A percentile compares a stretch with the other conserved stretches of the same genome.
Conservation (phyloP, 352 stramenopile species). For the Phytophthora pinifolia region DNA sequence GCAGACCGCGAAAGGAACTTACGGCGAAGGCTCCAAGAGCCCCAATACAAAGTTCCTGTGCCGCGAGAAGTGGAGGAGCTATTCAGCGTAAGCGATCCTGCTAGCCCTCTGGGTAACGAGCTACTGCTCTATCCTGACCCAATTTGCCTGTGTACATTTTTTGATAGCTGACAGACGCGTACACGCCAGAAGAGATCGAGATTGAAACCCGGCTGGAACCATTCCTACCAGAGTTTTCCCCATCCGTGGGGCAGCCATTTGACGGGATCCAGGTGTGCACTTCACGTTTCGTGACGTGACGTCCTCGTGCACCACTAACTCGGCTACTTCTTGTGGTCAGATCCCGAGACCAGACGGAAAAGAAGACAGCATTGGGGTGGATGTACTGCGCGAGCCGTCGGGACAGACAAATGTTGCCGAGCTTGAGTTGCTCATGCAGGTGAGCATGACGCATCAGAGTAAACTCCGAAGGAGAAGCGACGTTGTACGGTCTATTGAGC, state of each 20-base stretch:
- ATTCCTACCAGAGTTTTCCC: slow-evolving; percentile 94
- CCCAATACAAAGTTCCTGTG: slow-evolving; percentile 38
- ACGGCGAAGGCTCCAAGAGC: neutral
- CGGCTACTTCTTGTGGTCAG: slow-evolving; percentile 19
- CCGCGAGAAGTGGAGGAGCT: slow-evolving; percentile 58
- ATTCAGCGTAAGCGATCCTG: slow-evolving; percentile 47
- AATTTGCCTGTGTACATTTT: slow-evolving; percentile 8
- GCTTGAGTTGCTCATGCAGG: slow-evolving; percentile 90
- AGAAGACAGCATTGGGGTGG: slow-evolving; percentile 73
- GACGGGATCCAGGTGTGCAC: slow-evolving; percentile 61
- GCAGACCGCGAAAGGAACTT: neutral
- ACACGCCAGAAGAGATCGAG: slow-evolving; percentile 88
- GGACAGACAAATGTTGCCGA: slow-evolving; percentile 86
- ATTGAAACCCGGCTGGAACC: slow-evolving; percentile 91
- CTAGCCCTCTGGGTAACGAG: slow-evolving; percentile 6
- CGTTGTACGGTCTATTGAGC: slow-evolving; percentile 88
- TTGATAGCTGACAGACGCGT: slow-evolving; percentile 70
- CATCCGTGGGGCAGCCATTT: slow-evolving; percentile 64
- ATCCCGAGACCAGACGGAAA: slow-evolving; percentile 88
- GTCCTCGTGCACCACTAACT: slow-evolving; percentile 1
- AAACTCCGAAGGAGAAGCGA: slow-evolving; percentile 39
- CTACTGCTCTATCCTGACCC: slow-evolving; percentile 4
- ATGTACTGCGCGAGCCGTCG: slow-evolving; percentile 86
- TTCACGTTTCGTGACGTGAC: neutral
- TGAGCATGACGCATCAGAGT: slow-evolving; percentile 56